phyloP scores from a whole-genome alignment of 257 asterid genomes.

The Nicotiana undulata region DNA sequence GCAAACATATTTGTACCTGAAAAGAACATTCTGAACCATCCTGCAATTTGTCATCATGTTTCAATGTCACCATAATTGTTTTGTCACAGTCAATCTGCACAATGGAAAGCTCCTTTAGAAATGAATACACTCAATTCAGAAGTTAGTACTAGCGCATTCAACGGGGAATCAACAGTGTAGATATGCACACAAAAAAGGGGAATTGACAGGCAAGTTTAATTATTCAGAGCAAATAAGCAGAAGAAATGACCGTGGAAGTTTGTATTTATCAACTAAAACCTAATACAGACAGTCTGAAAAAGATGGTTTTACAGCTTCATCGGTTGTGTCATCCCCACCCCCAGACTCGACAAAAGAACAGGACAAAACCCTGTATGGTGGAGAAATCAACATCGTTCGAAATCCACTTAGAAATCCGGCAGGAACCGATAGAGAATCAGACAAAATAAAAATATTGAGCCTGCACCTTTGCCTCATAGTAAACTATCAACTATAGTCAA shows the following conservation, averaged over 20 bases:
- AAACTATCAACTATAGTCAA: neutral
- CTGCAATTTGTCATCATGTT: slow-evolving; percentile 94
- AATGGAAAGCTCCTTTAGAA: slow-evolving; percentile 17
- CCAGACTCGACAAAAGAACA: slow-evolving; percentile 1
- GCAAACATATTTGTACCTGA: slow-evolving; percentile 51
- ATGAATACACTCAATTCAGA: neutral
- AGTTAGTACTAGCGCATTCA: slow-evolving; percentile 1
- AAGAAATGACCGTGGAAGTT: neutral
- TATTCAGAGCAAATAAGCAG: neutral
- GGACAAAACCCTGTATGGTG: neutral
- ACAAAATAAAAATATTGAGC: neutral
- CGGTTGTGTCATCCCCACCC: neutral
- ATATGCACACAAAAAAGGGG: neutral
- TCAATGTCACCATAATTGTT: slow-evolving; percentile 85
- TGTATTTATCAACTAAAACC: neutral
- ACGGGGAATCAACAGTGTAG: neutral
- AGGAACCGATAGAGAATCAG: neutral
- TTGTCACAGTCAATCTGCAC: slow-evolving; percentile 93
- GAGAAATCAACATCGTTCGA: neutral
- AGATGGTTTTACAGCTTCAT: neutral
- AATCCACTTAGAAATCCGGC: neutral
- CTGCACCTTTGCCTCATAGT: neutral
- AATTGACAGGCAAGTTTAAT: neutral
- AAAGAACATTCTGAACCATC: slow-evolving; percentile 93
- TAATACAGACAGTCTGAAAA: neutral